Evolutionary conservation across 495 filamentous ascomycete species (phyloP), one percentile per base, ranked within the genome.

Genomic region (Penicillium lividum): DNA sequence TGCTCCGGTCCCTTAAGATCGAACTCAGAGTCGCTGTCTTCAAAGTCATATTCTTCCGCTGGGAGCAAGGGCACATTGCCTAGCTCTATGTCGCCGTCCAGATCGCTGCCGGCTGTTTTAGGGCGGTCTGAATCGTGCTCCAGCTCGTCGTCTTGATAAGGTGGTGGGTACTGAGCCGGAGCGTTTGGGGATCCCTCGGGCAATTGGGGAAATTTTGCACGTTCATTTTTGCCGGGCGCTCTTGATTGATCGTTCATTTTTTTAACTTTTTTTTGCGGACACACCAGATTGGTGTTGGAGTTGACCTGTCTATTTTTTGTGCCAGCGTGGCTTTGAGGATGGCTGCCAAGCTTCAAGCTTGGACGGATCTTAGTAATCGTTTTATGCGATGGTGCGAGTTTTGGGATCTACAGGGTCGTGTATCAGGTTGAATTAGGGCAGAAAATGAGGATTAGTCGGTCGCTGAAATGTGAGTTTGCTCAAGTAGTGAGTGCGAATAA

Each of bases 31-130:
- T 59, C 59, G 7, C 48, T 40, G 16, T 38, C 22, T n/a, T 54
- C 53, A 16, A 36, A 38, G 2, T 47, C 43, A 8, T 56, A 40
- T 29, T 44, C 47, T 7, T 59, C 59, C 1, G 50, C 42, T 0
- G 62, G 60, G 22, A 70, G 49, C 8, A 70, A 48, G 3, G 67
- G 67, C 11, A 66, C 51, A 56, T 60, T 56, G 42, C 67, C 67
- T 28, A 64, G 28, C 51, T 68, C 67, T 45, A 70, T 43, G 47
- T 68, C 65, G 11, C 34, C 51, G 25, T 62, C n/a, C n/a, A 40
- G 30, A 18, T 67, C 61, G 42, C 40, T 49, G 33, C 59, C 56
- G 15, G 47, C 46, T 18, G 31, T 25, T 4, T 28, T 16, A 10
- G 30, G 27, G 38, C 36, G 7, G 18, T 57, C 36, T 15, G 38